These are phyloP conservation scores for Dactylorhiza incarnata DNA, from an alignment of 106 monocot species.

Conservation along the genomic window DNA sequence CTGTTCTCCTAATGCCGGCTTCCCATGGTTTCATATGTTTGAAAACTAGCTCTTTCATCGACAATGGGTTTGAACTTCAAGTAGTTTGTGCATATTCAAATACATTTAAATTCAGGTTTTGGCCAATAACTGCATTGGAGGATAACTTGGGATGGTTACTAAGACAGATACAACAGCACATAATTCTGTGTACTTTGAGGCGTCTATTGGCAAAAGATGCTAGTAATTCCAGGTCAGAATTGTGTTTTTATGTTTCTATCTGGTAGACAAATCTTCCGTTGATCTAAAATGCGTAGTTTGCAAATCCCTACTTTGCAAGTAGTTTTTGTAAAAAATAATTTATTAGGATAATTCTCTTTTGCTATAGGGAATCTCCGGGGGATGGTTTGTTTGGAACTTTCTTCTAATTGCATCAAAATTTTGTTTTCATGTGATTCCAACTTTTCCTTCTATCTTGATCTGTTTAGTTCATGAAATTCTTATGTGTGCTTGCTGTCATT, in stretches of 20 bases:
- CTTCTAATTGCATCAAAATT: too few relatives aligned
- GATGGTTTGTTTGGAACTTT: too few relatives aligned
- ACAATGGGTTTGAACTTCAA: background rate
- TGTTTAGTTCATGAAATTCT: too few relatives aligned
- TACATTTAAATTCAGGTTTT: constrained; percentile 1
- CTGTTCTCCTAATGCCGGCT: background rate
- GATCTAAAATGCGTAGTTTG: too few relatives aligned
- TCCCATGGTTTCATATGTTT: background rate
- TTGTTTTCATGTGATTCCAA: too few relatives aligned
- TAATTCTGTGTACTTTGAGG: background rate
- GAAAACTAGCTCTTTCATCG: background rate
- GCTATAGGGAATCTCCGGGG: too few relatives aligned
- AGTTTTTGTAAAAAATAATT: too few relatives aligned
- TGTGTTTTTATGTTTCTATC: background rate
- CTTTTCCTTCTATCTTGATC: too few relatives aligned
- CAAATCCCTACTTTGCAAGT: too few relatives aligned
- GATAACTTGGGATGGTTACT: constrained; percentile 3
- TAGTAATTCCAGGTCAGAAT: background rate
- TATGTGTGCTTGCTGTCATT: too few relatives aligned
- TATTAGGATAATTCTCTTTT: too few relatives aligned
- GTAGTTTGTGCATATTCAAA: background rate
- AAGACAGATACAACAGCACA: constrained; percentile 7
- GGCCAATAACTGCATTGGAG: background rate
- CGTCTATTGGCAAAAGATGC: constrained; percentile 6
- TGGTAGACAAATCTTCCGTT: background rate